Evolutionary conservation across 164 flowering plant genomes (phyloP).

Genomic region (Berberis vulgaris): DNA sequence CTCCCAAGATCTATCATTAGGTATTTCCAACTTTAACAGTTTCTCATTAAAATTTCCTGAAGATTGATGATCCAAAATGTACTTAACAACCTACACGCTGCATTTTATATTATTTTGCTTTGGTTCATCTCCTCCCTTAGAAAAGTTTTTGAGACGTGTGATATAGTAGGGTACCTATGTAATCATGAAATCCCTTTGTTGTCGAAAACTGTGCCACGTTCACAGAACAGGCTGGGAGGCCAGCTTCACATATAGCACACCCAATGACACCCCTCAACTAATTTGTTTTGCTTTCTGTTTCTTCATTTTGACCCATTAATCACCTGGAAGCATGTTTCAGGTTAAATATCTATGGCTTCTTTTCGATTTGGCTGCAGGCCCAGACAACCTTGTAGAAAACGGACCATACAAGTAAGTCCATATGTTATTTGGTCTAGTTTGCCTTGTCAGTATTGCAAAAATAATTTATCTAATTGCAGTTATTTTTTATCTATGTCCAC

Average conservation of each 20-base stretch:
- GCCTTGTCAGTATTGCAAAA: not conserved
- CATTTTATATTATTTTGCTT: no score
- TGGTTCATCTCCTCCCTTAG: no score
- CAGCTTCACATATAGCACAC: not conserved
- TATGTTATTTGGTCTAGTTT: not conserved
- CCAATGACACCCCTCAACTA: not conserved
- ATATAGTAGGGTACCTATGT: no score
- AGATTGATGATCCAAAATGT: no score
- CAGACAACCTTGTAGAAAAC: slow-evolving; percentile 90
- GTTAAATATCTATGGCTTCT: slow-evolving; percentile 99
- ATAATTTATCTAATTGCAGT: not conserved
- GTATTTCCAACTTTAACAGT: no score
- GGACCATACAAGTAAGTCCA: slow-evolving; percentile 91
- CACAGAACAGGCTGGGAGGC: not conserved
- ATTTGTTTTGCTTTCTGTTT: not conserved
- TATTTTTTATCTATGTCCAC: not conserved
- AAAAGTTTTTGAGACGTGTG: no score
- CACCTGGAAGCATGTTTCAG: slow-evolving; percentile 27
- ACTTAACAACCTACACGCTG: no score
- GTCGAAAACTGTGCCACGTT: no score
- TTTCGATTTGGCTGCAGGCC: slow-evolving; percentile 93
- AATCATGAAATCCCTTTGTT: no score
- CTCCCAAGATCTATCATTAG: no score
- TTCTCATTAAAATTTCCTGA: no score
- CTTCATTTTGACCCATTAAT: not conserved